phyloP scores from a whole-genome alignment of 2,329 filamentous ascomycete genomes.

The Penicillium sp. region DNA sequence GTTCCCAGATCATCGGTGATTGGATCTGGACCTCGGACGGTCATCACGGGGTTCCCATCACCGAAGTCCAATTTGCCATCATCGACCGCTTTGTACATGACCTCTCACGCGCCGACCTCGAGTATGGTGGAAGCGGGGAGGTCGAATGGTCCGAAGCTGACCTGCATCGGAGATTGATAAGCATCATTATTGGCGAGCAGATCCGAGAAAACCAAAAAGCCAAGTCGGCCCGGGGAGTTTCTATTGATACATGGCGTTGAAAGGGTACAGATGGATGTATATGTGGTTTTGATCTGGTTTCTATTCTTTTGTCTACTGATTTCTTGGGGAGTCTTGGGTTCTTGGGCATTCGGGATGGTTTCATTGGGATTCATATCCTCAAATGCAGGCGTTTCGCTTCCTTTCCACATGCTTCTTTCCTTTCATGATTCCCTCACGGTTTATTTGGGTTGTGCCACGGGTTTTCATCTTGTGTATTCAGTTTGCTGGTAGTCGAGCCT shows the following conservation, averaged over 20 bases:
- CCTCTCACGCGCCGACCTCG: constrained; percentile 36
- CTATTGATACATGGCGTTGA: constrained; percentile 32
- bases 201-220: constrained; percentile 44
- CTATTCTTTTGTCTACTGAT: neutral
- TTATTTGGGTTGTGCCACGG: constrained; percentile 6
- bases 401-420: constrained; percentile 14
- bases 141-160: constrained; percentile 49
- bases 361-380: constrained; percentile 6
- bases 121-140: constrained; percentile 39
- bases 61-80: constrained; percentile 45
- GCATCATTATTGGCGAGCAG: constrained; percentile 50
- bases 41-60: constrained; percentile 42
- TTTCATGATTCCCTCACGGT: constrained; percentile 15
- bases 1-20: constrained; percentile 43
- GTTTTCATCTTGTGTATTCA: constrained; percentile 11
- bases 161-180: constrained; percentile 46
- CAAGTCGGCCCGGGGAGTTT: constrained; percentile 26
- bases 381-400: constrained; percentile 5
- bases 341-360: constrained; percentile 16
- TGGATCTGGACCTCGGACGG: constrained; percentile 47
- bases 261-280: neutral
- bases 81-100: constrained; percentile 44
- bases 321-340: constrained; percentile 10
- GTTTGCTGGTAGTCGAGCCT: constrained; percentile 4
- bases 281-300: constrained; percentile 10